Conservation (phyloP, 2,329 filamentous ascomycete genomes). For the Cladorrhinum sp. region DNA sequence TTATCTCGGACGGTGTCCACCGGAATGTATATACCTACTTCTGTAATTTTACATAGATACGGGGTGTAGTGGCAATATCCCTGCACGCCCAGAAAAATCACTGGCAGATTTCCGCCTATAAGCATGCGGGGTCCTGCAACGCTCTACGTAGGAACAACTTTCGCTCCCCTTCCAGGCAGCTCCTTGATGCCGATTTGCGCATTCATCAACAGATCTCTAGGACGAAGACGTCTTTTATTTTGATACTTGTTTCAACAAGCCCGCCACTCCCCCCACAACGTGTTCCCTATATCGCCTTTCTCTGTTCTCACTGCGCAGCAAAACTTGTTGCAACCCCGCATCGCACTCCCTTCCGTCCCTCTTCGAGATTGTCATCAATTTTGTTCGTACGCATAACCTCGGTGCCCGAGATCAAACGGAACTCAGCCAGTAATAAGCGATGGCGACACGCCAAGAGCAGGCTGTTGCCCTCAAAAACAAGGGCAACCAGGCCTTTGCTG, state of each 20-base stretch:
- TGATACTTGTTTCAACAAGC: constrained; percentile 9
- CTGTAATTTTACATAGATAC: background rate
- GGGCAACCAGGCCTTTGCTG: constrained; percentile 88
- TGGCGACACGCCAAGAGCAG: constrained; percentile 52
- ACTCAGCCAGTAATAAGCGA: constrained; percentile 15
- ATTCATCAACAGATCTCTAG: background rate
- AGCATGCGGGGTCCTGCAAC: constrained; percentile 18
- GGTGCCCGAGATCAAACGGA: constrained; percentile 17
- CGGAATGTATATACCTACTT: no score
- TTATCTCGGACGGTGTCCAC: no score
- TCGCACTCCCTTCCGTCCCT: background rate
- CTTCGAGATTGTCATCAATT: background rate
- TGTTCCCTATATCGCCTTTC: background rate
- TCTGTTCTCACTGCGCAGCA: background rate
- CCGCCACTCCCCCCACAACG: constrained; percentile 5
- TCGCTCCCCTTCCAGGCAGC: constrained; percentile 9
- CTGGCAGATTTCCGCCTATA: constrained; percentile 13
- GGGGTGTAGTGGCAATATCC: background rate
- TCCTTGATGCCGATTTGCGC: constrained; percentile 19
- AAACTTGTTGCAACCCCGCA: background rate
- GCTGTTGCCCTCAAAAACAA: constrained; percentile 85
- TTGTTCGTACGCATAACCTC: constrained; percentile 2
- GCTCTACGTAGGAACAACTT: constrained; percentile 13
- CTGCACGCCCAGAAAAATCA: background rate
- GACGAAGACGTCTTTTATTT: background rate